phyloP scores from a whole-genome alignment of 495 filamentous ascomycete genomes.

The Penicillium diatomitis region DNA sequence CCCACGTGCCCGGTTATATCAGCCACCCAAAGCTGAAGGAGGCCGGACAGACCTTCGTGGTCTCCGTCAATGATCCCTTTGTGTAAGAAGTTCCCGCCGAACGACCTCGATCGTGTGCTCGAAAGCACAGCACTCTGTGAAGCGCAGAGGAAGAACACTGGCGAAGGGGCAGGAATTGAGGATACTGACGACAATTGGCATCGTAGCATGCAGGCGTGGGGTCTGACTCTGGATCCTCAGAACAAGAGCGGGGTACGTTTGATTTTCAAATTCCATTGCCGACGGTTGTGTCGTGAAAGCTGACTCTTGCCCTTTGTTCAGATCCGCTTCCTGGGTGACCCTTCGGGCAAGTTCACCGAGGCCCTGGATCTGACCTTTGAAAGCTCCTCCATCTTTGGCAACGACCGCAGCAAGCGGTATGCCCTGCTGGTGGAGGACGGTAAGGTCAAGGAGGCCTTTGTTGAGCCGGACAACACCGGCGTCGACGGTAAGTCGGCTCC shows the following conservation, averaged over 20 bases:
- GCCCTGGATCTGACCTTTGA: conserved; percentile 82
- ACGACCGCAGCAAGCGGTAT: conserved; percentile 80
- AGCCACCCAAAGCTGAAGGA: conserved; percentile 61
- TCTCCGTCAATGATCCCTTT: conserved; percentile 91
- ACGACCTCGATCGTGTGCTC: no score
- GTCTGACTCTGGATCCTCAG: conserved; percentile 57
- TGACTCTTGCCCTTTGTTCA: conserved; percentile 22
- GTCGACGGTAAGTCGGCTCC: conserved; percentile 64
- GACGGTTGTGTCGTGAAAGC: no score
- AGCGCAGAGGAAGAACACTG: no score
- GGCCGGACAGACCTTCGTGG: conserved; percentile 74
- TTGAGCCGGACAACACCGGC: conserved; percentile 93
- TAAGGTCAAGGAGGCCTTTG: conserved; percentile 62
- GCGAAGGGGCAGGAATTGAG: no score
- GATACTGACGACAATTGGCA: no score
- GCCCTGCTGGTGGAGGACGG: conserved; percentile 70
- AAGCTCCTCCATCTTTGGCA: conserved; percentile 73
- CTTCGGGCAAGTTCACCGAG: conserved; percentile 71
- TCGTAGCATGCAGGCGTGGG: conserved; percentile 90
- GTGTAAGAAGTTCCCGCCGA: no score
- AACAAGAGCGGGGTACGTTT: conserved; percentile 63
- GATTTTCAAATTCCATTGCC: neutral
- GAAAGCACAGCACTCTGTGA: no score
- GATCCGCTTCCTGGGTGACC: conserved; percentile 89
- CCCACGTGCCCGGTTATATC: conserved; percentile 76